Evolutionary conservation across 116 monocot species (phyloP), one percentile per base, ranked within the genome.

Genomic region (Phalaenopsis hybrid): DNA sequence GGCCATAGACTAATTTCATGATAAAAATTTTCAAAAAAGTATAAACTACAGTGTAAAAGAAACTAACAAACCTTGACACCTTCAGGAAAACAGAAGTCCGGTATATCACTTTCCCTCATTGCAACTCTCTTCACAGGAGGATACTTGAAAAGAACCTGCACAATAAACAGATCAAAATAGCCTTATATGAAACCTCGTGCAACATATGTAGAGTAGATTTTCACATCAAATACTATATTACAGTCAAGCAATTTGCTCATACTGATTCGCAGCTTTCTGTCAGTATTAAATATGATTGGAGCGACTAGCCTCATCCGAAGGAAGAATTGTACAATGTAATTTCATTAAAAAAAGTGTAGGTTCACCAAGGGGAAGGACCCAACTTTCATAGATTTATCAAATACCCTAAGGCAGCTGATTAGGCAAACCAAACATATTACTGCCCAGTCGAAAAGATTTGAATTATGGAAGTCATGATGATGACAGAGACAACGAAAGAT

Each of bases 21-120:
- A 1, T 73, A 34, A 73, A 73, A 41, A 73, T 13, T 41, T 41
- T 73, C 31, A 16, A 4, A 41, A 73, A 41, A 73, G 5, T 15
- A 73, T 44, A 51, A 81, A n/a, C 72, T 15, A 20, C 33, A 58
- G 48, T 46, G 51, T 17, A 65, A 65, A 81, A 20, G 23, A 73
- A 84, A 72, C n/a, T 2, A 63, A 16, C 79, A 58, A 82, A 97
- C 97, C 93, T 94, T 93, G 67, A 98, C 90, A 85, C 97, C 97
- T 86, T 90, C 91, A 68, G 97, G 97, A 86, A 97, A 97, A 89
- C 97, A 97, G 75, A 97, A 97, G 25, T 86, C 83, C 50, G 91
- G 92, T 76, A 97, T 83, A 84, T 97, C 97, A 79, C 50, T 87
- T 83, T 92, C 94, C 83, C 89, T 86, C 89, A 89, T 93, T 77